Conservation (phyloP, 73 alveolate species). For the Tetrahymena thermophila region DNA sequence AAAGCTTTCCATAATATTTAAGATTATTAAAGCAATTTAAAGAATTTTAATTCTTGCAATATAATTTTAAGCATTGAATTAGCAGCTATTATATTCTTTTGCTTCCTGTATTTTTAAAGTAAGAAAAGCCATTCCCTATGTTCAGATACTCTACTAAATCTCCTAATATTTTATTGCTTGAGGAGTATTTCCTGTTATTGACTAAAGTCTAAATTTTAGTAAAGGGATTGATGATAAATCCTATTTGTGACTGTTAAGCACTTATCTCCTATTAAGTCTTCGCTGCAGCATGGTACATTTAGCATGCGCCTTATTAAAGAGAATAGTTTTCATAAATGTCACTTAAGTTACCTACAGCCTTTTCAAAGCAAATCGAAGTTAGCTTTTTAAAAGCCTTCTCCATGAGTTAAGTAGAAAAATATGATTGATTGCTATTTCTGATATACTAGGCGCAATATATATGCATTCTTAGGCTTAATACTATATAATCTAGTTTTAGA, state of each 20-base stretch:
- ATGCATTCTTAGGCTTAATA: not conserved
- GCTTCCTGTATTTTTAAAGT: not conserved
- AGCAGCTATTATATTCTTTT: not conserved
- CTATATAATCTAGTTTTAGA: not conserved
- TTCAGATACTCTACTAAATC: not conserved
- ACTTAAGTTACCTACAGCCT: not conserved
- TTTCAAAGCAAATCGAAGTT: not conserved
- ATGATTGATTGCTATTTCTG: not conserved
- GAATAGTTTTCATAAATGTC: not conserved
- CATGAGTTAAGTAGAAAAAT: not conserved
- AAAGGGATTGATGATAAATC: not conserved
- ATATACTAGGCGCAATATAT: not conserved
- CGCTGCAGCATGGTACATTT: not conserved
- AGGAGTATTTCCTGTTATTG: not conserved
- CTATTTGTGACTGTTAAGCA: not conserved
- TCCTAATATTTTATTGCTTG: not conserved
- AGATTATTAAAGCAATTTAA: not conserved
- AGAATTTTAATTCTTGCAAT: not conserved
- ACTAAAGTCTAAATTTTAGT: not conserved
- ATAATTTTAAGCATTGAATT: not conserved
- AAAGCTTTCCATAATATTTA: not conserved
- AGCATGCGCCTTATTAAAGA: not conserved
- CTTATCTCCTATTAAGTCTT: not conserved
- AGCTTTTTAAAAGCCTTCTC: not conserved
- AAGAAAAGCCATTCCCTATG: not conserved